Base-by-base conservation (phyloP, 208 protist species). In the Porcisia deanei region DNA sequence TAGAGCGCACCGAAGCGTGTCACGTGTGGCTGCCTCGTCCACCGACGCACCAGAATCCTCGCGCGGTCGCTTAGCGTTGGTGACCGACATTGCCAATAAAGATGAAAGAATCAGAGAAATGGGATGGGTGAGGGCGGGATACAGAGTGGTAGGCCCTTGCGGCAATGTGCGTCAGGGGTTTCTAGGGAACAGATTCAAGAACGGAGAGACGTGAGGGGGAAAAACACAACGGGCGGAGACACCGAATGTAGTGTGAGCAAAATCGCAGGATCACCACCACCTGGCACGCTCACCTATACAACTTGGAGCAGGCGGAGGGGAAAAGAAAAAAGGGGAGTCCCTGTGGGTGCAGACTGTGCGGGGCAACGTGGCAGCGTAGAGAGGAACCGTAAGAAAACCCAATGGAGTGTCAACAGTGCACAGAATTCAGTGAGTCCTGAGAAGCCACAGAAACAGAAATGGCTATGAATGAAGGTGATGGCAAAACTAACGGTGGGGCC, bases 21-120 rank as follows among this genome's bases (percentile, higher is more conserved):
- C 58, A 37, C 60, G 66, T 8, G 30, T 64, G 30, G 65, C 64
- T 18, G 63, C 79, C 65, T 75, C 75, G 6, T 57, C 66, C n/a
- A 43, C 54, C 65, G 10, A 64, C 69, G 64, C 6, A 54, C 54
- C 60, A 55, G 52, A 63, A 58, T 81, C 75, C 41, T 57, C 68
- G 37, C 75, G 61, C 57, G 45, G n/a, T 5, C 72, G 49, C 60
- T 76, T 86, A 30, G 34, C 34, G 49, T 59, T 72, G 25, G 49
- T 58, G 49, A 59, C 49, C 14, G 66, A 45, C 66, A 71, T 71
- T 43, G 37, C 41, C 41, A 49, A 47, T 20, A 14, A 22, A 5
- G 63, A 65, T 20, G 25, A 43, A 20, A 47, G 60, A 25, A 34
- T 25, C 9, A 14, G 63, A 4, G 63, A 30, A 49, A 25, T 39